A percentile compares a stretch with the other conserved stretches of the same genome.
phyloP scores from a whole-genome alignment of 164 flowering plant species.

The Nelumbo lutea region DNA sequence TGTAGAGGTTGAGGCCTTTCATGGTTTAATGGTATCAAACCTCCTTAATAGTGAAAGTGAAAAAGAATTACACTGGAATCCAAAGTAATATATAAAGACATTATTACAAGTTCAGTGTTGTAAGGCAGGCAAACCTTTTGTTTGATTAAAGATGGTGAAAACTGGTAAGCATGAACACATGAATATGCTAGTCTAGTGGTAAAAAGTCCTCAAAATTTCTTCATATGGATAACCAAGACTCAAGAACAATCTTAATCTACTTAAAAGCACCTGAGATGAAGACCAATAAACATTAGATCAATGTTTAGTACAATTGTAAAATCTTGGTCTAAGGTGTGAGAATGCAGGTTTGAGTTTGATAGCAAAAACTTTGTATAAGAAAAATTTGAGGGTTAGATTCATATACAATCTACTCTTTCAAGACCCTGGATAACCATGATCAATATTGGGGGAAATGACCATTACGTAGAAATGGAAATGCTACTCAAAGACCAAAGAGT shows the following conservation, averaged over 20 bases:
- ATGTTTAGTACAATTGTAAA: too few relatives aligned
- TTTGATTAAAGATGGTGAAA: conserved; percentile 75
- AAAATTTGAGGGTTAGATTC: too few relatives aligned
- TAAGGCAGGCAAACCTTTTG: conserved; percentile 51
- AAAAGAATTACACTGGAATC: not conserved
- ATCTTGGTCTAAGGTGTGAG: too few relatives aligned
- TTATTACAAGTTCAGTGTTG: not conserved
- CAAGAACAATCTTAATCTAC: conserved; percentile 83
- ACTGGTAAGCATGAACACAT: conserved; percentile 91
- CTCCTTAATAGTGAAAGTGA: conserved; percentile 48
- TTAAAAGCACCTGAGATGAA: conserved; percentile 64
- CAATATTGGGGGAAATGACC: too few relatives aligned
- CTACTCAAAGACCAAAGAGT: not conserved
- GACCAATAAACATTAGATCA: not conserved
- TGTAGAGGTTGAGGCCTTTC: conserved; percentile 96
- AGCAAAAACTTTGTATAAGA: too few relatives aligned
- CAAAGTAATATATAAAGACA: not conserved
- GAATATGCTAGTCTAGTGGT: conserved; percentile 82
- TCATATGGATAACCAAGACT: conserved; percentile 99
- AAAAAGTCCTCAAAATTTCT: conserved; percentile 77
- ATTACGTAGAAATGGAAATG: not conserved
- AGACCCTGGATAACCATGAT: too few relatives aligned
- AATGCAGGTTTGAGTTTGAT: too few relatives aligned
- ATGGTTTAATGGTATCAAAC: conserved; percentile 85
- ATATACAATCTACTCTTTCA: too few relatives aligned